Evolutionary conservation across 176 grass and related monocot species (phyloP).

Genomic region (Juncus inflexus): DNA sequence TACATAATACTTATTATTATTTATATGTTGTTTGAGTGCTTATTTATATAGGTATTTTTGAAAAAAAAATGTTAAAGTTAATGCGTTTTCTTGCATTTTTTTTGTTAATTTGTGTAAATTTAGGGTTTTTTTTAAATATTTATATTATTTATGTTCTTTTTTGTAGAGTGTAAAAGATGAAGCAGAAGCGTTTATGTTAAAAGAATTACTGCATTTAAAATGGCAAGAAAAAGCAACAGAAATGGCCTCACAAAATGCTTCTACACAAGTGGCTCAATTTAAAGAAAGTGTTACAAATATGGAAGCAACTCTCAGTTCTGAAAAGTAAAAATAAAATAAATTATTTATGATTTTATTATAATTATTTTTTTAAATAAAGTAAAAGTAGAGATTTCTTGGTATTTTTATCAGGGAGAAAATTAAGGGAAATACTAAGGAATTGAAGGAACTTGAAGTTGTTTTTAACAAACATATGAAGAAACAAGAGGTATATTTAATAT

Average conservation of each 20-base stretch:
- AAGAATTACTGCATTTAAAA: constrained; percentile 85
- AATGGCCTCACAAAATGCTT: constrained; percentile 72
- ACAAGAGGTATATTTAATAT: constrained; percentile 61
- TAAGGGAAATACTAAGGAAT: constrained; percentile 45
- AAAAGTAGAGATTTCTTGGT: constrained; percentile 1
- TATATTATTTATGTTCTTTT: constrained; percentile 27
- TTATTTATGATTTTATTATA: constrained; percentile 19
- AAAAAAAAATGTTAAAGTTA: background rate
- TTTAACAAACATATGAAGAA: constrained; percentile 76
- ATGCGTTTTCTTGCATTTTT: background rate
- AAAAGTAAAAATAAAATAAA: constrained; percentile 41
- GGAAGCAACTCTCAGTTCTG: constrained; percentile 46
- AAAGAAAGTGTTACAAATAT: constrained; percentile 58
- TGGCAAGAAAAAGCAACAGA: constrained; percentile 87
- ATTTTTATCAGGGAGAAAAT: constrained; percentile 62
- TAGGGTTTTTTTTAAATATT: constrained; percentile 16
- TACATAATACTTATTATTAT: background rate
- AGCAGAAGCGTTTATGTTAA: constrained; percentile 87
- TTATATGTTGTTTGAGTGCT: constrained; percentile 2
- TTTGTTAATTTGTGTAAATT: constrained; percentile 17
- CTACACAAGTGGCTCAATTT: constrained; percentile 49
- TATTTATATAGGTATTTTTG: background rate
- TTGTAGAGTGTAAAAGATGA: constrained; percentile 90
- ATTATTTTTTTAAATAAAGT: constrained; percentile 7
- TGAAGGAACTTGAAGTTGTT: constrained; percentile 61